phyloP scores from a whole-genome alignment of 495 filamentous ascomycete species.

The Lasiosphaeria hispida region DNA sequence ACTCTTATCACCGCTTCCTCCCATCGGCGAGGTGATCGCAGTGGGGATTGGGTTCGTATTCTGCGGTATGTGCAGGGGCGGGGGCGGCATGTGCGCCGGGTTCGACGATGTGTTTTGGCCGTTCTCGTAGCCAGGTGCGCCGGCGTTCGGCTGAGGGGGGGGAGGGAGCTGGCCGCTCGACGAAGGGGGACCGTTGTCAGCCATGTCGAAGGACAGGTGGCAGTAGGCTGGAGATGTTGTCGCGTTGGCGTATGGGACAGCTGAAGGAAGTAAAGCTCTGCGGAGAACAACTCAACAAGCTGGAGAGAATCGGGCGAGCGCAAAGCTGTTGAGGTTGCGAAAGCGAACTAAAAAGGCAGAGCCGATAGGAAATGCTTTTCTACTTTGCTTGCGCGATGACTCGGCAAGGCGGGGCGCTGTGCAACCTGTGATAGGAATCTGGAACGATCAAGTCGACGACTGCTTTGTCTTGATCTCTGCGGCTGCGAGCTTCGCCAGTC shows the following conservation, averaged over 20 bases:
- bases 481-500: not conserved
- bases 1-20: constrained; percentile 54
- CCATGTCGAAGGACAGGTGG: constrained; percentile 50
- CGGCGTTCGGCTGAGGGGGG: constrained; percentile 63
- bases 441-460: constrained; percentile 10
- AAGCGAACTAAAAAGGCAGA: constrained; percentile 1
- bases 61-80: constrained; percentile 90
- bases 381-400: not conserved
- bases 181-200: constrained; percentile 60
- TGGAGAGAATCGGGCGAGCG: constrained; percentile 8
- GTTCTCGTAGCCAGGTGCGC: constrained; percentile 68
- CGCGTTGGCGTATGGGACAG: not conserved
- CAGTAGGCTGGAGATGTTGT: constrained; percentile 1
- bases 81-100: constrained; percentile 87
- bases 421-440: not conserved
- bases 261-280: constrained; percentile 1
- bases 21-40: constrained; percentile 86
- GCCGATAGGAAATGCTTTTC: not conserved
- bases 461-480: constrained; percentile 7
- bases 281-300: constrained; percentile 1
- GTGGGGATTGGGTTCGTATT: constrained; percentile 96
- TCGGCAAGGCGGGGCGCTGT: not conserved
- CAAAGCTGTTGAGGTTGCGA: constrained; percentile 8
- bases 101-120: constrained; percentile 67
- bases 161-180: constrained; percentile 59